Percentiles rank a stretch among this genome's conserved stretches.
These are phyloP conservation scores for Lasiodiplodia theobromae DNA, from an alignment of 2,329 filamentous ascomycete species.

Conservation along the genomic window DNA sequence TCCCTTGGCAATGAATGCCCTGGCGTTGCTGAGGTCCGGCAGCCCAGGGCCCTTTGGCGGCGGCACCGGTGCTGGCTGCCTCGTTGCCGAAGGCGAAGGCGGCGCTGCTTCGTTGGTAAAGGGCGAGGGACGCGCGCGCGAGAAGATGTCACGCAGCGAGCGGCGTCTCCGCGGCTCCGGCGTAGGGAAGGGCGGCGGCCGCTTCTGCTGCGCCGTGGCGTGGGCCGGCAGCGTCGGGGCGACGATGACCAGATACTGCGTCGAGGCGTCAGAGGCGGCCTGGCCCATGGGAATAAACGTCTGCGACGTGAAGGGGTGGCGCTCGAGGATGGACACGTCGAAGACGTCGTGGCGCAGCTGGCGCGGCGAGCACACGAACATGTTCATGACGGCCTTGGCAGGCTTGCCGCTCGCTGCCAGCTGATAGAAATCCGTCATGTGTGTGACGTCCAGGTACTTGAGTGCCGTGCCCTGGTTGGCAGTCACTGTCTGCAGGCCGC, in stretches of 20 bases:
- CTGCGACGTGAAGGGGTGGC: slow-evolving; percentile 93
- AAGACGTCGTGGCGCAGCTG: slow-evolving; percentile 63
- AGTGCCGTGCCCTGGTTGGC: slow-evolving; percentile 88
- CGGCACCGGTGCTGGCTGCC: slow-evolving; percentile 31
- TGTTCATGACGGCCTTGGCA: slow-evolving; percentile 74
- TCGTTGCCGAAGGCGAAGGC: slow-evolving; percentile 41
- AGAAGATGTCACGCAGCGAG: slow-evolving; percentile 50
- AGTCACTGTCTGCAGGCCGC: slow-evolving; percentile 56
- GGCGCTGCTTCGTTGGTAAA: slow-evolving; percentile 60
- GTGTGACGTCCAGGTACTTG: slow-evolving; percentile 84
- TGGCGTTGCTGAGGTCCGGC: slow-evolving; percentile 74
- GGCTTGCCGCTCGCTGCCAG: slow-evolving; percentile 66
- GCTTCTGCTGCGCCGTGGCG: slow-evolving; percentile 34
- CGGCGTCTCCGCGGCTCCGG: slow-evolving; percentile 39
- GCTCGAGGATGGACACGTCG: slow-evolving; percentile 77
- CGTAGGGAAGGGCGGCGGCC: slow-evolving; percentile 53
- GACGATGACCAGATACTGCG: slow-evolving; percentile 83
- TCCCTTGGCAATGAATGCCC: slow-evolving; percentile 79
- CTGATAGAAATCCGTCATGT: slow-evolving; percentile 73
- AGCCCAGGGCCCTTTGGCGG: slow-evolving; percentile 61
- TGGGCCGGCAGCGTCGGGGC: slow-evolving; percentile 71
- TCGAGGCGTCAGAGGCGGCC: slow-evolving; percentile 52
- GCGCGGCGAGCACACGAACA: slow-evolving; percentile 85
- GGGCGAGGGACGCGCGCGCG: slow-evolving; percentile 49
- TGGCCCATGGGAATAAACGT: slow-evolving; percentile 83